Percentiles rank a stretch among this genome's conserved stretches.
phyloP scores from a whole-genome alignment of 257 asterid genomes.

The Paulownia fortunei region DNA sequence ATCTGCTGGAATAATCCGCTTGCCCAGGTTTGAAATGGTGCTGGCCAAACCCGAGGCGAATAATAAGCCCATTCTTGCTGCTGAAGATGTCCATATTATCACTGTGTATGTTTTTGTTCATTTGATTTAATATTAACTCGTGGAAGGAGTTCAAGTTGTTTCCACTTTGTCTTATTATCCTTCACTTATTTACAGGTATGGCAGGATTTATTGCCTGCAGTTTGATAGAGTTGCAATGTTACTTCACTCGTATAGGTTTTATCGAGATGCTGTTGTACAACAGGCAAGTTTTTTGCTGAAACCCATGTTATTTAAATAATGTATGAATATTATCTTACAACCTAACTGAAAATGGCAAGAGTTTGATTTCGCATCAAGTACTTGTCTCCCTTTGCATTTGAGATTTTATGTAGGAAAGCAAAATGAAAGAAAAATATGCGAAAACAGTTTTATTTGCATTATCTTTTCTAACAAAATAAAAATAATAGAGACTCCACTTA shows the following conservation, averaged over 20 bases:
- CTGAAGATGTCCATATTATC: conserved; percentile 84
- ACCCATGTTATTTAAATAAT: conserved; percentile 8
- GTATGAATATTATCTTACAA: conserved; percentile 14
- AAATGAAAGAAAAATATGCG: not conserved
- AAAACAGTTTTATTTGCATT: not conserved
- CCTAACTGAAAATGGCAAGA: not conserved
- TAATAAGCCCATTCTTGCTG: conserved; percentile 75
- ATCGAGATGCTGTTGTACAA: conserved; percentile 91
- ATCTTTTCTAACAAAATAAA: not conserved
- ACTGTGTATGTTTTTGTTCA: conserved; percentile 68
- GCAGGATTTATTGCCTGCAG: conserved; percentile 97
- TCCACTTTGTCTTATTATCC: conserved; percentile 28
- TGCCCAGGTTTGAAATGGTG: conserved; percentile 92
- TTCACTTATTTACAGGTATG: conserved; percentile 69
- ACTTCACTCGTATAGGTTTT: conserved; percentile 85
- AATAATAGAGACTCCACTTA: not conserved
- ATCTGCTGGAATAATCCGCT: conserved; percentile 81
- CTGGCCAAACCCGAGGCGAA: conserved; percentile 85
- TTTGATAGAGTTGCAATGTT: conserved; percentile 86
- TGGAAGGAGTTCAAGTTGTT: conserved; percentile 28
- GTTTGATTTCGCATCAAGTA: not conserved
- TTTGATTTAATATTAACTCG: not conserved
- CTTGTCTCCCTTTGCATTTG: conserved; percentile 1
- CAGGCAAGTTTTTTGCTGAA: conserved; percentile 60
- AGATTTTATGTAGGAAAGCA: not conserved